Evolutionary conservation across 2,329 filamentous ascomycete genomes (phyloP), one percentile per base, ranked within the genome.

Genomic region (Neobulgaria alba): DNA sequence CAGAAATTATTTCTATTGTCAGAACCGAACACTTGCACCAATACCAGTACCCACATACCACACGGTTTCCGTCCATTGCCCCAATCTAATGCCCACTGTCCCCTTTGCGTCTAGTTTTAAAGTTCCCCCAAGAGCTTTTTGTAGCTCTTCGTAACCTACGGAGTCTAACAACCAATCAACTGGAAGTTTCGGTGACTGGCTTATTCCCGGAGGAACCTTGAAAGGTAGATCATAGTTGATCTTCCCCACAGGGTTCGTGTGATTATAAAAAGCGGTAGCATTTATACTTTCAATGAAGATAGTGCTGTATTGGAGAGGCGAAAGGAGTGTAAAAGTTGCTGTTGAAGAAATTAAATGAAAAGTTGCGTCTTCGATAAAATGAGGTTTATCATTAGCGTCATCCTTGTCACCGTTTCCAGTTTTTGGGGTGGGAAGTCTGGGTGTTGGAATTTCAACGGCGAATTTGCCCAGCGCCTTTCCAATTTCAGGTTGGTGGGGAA

Each of bases 291-390:
- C 85, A 47, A 98, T 74, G 53, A 79, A 84, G 14, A 96, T 63
- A 1, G 79, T 86, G 38, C 83, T 83, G 43, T 78, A 67, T 30
- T 69, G 64, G 7, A 96, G 68, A 0, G 92, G 92, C 0, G 89
- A 95, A 29, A 80, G 72, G 16, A 96, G 71, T 0, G 76, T 79
- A 61, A 98, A 95, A 1, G 82, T 78, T 3, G 90, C 90, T 0
- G 87, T 88, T 0, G 87, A 94, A 12, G 85, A 84, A 48, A 92
- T 72, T 38, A 96, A 63, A 63, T 96, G 88, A 63, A 98, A 80
- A 5, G 81, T 90, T 9, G 89, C 85, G 53, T 86, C 80, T 58
- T 82, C 76, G 53, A 98, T 87, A 60, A 96, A 95, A 49, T 78
- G 77, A 0, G 73, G 64, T 19, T 64, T 63, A 17, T 67, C 63